Evolutionary conservation across 768 basidiomycete genomes (phyloP), one percentile per base, ranked within the genome.

Genomic region (Strobilomyces dryophilus): DNA sequence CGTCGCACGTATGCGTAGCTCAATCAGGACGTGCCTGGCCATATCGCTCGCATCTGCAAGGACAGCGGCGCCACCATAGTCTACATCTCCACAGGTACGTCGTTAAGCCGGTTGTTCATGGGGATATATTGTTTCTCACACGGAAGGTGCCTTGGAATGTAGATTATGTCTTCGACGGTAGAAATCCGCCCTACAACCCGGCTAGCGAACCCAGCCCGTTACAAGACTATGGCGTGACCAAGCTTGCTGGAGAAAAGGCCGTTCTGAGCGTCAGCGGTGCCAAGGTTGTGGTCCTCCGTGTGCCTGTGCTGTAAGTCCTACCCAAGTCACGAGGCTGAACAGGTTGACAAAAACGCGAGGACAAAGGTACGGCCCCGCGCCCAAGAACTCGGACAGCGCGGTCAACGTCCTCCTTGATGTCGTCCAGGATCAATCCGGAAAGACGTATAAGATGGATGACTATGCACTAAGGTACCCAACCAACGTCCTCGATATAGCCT

Each of bases 101-200:
- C 36, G 44, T n/a, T 36, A 10, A 24, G 8, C 4, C 15, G 4
- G 44, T 37, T 35, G 12, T 27, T 40, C 26, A 32, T 21, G 42
- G 29, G 26, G 34, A 11, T 37, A 26, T 34, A 43, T 32, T 20
- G 24, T 35, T 51, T 60, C 51, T 51, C 47, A 62, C 46, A 41
- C 27, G 9, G 42, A 55, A 47, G 21, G 18, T 32, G 3, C 51
- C 56, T 49, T 39, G 42, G 24, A 43, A 48, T 24, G 27, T 59
- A 87, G 94, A 99, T 70, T 98, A 98, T 71, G 93, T 99, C 15
- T 98, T 98, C 64, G 92, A 95, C 57, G 95, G 95, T 1, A 85
- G 80, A n/a, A 84, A 85, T 1, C 92, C 95, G 4, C 93, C 94
- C 0, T 99, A 99, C 73, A 77, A 80, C 7, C 87, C 92, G 0